Percentiles rank a stretch among this genome's conserved stretches.
These are phyloP conservation scores for Trichoderma asperelloides DNA, from an alignment of 495 filamentous ascomycete species.

Conservation along the genomic window DNA sequence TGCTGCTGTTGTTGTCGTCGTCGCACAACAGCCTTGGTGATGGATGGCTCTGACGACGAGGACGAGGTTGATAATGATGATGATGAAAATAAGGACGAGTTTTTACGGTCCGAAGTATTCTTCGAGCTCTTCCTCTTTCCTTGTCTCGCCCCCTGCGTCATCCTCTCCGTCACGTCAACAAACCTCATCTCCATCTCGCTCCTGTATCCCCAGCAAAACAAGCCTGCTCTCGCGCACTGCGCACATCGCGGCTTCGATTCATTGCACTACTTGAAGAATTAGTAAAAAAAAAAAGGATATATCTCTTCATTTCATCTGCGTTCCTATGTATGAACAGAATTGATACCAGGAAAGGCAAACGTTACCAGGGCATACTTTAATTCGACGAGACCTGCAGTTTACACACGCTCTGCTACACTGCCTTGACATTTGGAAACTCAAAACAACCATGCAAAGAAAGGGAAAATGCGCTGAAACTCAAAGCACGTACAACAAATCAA, in stretches of 20 bases:
- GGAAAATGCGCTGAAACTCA: too few relatives aligned
- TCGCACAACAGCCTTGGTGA: background rate
- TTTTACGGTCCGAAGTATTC: background rate
- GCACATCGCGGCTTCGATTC: slow-evolving; percentile 3
- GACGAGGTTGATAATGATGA: background rate
- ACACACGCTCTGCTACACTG: background rate
- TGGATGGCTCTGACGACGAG: background rate
- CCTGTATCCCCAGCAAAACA: slow-evolving; percentile 1
- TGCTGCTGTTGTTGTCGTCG: background rate
- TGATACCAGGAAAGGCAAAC: background rate
- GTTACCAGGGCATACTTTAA: background rate
- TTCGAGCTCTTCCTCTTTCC: background rate
- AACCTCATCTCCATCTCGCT: background rate
- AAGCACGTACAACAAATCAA: too few relatives aligned
- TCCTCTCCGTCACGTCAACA: background rate
- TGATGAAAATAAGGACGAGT: background rate
- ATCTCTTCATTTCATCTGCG: too few relatives aligned
- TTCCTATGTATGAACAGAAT: too few relatives aligned
- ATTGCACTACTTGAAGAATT: background rate
- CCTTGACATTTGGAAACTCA: background rate
- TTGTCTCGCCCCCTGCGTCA: background rate
- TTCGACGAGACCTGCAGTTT: background rate
- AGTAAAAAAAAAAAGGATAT: background rate
- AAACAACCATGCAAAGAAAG: too few relatives aligned
- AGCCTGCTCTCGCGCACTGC: background rate